Conservation (phyloP, 2,329 filamentous ascomycete species). For the Penicillium sp. region DNA sequence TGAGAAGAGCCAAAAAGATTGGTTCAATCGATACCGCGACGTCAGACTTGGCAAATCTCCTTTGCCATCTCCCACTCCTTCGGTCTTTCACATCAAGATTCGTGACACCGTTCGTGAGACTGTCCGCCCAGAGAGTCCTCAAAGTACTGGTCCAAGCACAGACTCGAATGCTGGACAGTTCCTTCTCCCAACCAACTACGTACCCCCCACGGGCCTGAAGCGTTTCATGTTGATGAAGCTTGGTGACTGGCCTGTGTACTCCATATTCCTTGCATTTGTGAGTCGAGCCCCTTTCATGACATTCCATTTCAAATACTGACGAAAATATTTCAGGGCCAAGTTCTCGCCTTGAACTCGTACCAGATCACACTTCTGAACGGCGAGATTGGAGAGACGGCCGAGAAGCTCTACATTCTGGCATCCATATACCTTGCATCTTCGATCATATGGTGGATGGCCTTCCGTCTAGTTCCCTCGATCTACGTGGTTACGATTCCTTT, state of each 20-base stretch:
- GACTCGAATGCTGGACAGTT: slow-evolving; percentile 53
- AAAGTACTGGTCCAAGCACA: slow-evolving; percentile 35
- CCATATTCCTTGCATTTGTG: slow-evolving; percentile 58
- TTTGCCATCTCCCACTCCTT: slow-evolving; percentile 38
- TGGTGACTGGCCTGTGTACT: slow-evolving; percentile 66
- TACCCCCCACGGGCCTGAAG: slow-evolving; percentile 57
- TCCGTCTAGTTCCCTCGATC: slow-evolving; percentile 57
- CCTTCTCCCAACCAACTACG: slow-evolving; percentile 57
- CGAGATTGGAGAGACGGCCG: slow-evolving; percentile 60
- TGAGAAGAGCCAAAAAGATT: slow-evolving; percentile 65
- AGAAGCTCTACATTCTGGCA: slow-evolving; percentile 62
- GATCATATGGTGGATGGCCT: slow-evolving; percentile 63
- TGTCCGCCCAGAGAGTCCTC: slow-evolving; percentile 34
- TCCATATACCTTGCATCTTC: slow-evolving; percentile 61
- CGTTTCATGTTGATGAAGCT: slow-evolving; percentile 58
- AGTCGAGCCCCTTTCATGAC: neutral
- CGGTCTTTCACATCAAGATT: slow-evolving; percentile 5
- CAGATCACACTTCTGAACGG: slow-evolving; percentile 68
- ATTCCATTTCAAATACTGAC: neutral
- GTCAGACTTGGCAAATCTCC: slow-evolving; percentile 58
- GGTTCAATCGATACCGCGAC: slow-evolving; percentile 62
- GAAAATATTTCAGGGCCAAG: slow-evolving; percentile 47
- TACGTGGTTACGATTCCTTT: slow-evolving; percentile 57
- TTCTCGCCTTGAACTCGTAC: slow-evolving; percentile 67
- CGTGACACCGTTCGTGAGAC: neutral